Percentiles rank a stretch among this genome's conserved stretches.
These are phyloP conservation scores for Oehlia diaphana DNA, from an alignment of 192 early-diverging fungal genomes.

Conservation along the genomic window DNA sequence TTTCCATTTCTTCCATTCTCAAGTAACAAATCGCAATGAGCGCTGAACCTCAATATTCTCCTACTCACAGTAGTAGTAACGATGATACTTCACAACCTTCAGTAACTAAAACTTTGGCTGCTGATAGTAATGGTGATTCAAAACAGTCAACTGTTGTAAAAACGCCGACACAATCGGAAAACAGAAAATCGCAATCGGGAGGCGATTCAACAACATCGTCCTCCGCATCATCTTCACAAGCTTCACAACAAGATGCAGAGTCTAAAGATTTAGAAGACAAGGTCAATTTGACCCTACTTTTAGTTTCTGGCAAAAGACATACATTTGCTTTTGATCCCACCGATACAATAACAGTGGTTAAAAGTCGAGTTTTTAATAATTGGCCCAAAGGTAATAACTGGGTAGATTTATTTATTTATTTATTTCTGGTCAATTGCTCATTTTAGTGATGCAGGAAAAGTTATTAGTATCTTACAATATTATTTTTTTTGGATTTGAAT, in stretches of 20 bases:
- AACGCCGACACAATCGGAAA: neutral
- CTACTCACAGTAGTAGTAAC: neutral
- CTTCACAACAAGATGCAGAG: neutral
- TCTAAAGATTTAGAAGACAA: neutral
- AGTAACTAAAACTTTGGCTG: neutral
- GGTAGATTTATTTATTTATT: neutral
- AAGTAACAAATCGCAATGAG: neutral
- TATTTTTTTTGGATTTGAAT: neutral
- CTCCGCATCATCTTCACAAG: neutral
- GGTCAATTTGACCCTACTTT: conserved; percentile 41
- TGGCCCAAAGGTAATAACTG: conserved; percentile 45
- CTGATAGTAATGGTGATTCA: neutral
- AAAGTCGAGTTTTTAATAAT: conserved; percentile 38
- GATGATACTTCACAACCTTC: neutral
- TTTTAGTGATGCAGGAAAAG: neutral
- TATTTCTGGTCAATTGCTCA: neutral
- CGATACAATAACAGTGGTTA: conserved; percentile 44
- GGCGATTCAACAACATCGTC: conserved; percentile 1
- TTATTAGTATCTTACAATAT: neutral
- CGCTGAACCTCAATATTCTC: too few species aligned
- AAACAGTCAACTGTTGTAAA: neutral
- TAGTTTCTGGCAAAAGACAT: conserved; percentile 44
- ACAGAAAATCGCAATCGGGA: conserved; percentile 2
- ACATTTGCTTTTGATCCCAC: conserved; percentile 40
- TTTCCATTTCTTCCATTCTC: too few species aligned